Conservation (phyloP, 1,284 basidiomycete genomes). For the Vanrija sp. region DNA sequence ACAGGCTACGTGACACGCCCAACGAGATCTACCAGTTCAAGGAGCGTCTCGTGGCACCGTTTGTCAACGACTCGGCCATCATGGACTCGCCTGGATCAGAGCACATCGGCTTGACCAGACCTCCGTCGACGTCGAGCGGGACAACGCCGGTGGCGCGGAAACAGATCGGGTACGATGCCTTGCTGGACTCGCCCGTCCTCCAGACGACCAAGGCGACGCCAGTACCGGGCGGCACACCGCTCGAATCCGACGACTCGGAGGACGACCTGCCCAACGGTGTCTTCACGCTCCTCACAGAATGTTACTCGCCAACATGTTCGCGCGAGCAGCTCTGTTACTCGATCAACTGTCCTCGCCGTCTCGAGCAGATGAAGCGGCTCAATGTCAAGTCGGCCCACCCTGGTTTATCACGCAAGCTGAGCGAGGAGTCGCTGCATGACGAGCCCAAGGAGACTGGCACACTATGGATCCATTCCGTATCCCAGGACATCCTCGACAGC, state of each 20-base stretch:
- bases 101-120: slow-evolving; percentile 12
- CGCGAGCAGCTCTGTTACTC: slow-evolving; percentile 91
- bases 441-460: slow-evolving; percentile 75
- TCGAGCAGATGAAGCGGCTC: slow-evolving; percentile 89
- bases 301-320: slow-evolving; percentile 97
- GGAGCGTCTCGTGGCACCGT: slow-evolving; percentile 46
- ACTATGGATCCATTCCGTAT: slow-evolving; percentile 96
- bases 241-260: slow-evolving; percentile 39
- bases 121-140: slow-evolving; percentile 26
- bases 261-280: slow-evolving; percentile 85
- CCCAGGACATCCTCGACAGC: slow-evolving; percentile 86
- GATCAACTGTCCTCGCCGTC: slow-evolving; percentile 87
- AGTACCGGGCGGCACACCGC: background rate
- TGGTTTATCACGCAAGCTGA: slow-evolving; percentile 68
- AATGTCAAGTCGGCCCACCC: slow-evolving; percentile 83
- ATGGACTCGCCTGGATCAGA: slow-evolving; percentile 28
- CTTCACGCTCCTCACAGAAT: slow-evolving; percentile 94
- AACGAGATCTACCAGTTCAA: slow-evolving; percentile 91
- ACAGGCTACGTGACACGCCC: slow-evolving; percentile 83
- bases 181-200: background rate
- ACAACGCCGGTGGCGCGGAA: background rate
- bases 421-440: slow-evolving; percentile 77
- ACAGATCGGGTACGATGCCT: too few relatives aligned
- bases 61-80: slow-evolving; percentile 25
- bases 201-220: slow-evolving; percentile 1